A percentile compares a stretch with the other conserved stretches of the same genome.
phyloP scores from a whole-genome alignment of 1,284 basidiomycete species.

The Pisolithus thermaeus region DNA sequence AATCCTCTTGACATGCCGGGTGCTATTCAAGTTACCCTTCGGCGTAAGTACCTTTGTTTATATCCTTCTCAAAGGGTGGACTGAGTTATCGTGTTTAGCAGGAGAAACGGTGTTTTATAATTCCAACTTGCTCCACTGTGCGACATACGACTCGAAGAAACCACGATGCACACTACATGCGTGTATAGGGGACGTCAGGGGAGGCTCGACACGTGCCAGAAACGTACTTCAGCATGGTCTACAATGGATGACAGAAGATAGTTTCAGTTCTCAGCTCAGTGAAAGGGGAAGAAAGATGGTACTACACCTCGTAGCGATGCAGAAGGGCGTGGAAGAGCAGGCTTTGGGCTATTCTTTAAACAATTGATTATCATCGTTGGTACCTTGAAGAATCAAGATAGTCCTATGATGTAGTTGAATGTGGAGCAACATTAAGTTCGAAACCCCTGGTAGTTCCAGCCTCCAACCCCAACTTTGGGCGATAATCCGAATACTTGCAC shows the following conservation, averaged over 20 bases:
- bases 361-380: constrained; percentile 4
- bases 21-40: constrained; percentile 50
- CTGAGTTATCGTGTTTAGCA: constrained; percentile 16
- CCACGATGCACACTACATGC: constrained; percentile 72
- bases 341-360: constrained; percentile 48
- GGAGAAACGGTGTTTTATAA: constrained; percentile 83
- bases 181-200: constrained; percentile 60
- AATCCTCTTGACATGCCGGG: constrained; percentile 70
- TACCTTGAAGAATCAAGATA: too few relatives aligned
- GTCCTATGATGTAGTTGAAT: too few relatives aligned
- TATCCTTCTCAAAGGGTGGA: background rate
- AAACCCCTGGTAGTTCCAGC: too few relatives aligned
- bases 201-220: constrained; percentile 60
- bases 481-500: too few relatives aligned
- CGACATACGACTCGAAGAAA: constrained; percentile 50
- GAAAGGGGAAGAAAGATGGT: constrained; percentile 54
- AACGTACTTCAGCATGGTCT: constrained; percentile 81
- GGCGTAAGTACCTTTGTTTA: constrained; percentile 38
- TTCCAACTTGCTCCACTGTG: constrained; percentile 75
- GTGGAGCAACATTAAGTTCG: too few relatives aligned
- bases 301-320: constrained; percentile 53
- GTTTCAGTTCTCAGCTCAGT: constrained; percentile 47
- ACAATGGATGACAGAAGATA: constrained; percentile 62
- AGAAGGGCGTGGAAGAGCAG: constrained; percentile 38
- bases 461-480: too few relatives aligned